Conservation (phyloP, 306 rosid species). For the Casuarina equisetifolia region DNA sequence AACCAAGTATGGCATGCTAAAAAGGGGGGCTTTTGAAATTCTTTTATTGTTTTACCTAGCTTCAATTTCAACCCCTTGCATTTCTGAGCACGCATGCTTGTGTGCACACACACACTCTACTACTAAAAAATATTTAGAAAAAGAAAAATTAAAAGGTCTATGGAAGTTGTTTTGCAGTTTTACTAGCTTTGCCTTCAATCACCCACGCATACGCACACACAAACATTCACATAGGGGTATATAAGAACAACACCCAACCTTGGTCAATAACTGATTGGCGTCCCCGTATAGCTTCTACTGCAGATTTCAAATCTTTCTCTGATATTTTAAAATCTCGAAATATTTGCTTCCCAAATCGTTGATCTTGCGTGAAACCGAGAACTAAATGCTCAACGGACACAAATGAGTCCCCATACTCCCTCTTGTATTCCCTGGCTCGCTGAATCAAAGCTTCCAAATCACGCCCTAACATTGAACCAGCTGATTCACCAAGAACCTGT, state of each 20-base stretch:
- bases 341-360: constrained; percentile 81
- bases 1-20: neutral
- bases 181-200: neutral
- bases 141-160: neutral
- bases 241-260: constrained; percentile 45
- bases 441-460: constrained; percentile 92
- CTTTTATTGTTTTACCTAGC: neutral
- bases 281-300: constrained; percentile 85
- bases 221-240: neutral
- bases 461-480: constrained; percentile 92
- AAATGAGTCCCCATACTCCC: constrained; percentile 90
- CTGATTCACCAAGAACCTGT: constrained; percentile 82
- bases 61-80: neutral
- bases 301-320: constrained; percentile 64
- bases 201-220: neutral
- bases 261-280: constrained; percentile 94
- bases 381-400: constrained; percentile 96
- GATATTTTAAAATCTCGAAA: constrained; percentile 84
- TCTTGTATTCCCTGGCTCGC: constrained; percentile 86
- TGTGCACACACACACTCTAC: neutral
- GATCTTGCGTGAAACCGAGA: constrained; percentile 83
- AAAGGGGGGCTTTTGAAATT: neutral
- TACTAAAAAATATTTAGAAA: neutral
- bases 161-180: neutral
- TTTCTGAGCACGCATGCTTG: neutral